Base-by-base conservation (phyloP, 116 monocot genomes). In the Papilionanthe hybrid region DNA sequence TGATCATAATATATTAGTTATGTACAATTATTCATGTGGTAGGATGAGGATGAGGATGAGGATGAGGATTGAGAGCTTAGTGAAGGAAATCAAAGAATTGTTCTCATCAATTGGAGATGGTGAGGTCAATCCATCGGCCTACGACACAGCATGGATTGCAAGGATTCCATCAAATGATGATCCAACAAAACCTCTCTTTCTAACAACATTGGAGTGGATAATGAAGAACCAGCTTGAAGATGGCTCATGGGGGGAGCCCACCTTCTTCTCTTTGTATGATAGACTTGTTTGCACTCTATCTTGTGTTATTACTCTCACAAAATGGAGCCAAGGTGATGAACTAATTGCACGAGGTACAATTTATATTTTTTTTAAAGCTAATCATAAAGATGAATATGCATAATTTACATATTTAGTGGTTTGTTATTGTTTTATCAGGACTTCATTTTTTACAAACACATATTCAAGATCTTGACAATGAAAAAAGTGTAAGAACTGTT, bases 131-230 rank as follows among this genome's bases (percentile, higher is more conserved):
- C 71, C 80, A 11, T 83, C 86, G 9, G 72, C 86, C 17, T 86
- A 83, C 28, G 86, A 86, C 60, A 86, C 86, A 19, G 86, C 86
- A n/a, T 86, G 83, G 86, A 55, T 86, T 72, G 83, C 86, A 22
- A 69, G 80, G 18, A 78, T 86, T 50, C 78, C 78, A 5, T 75
- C 65, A 13, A 29, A 15, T 0, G 57, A 76, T 17, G 82, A 79
- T 42, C 10, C 68, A 9, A 76, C 13, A 1, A 79, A 65, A 23
- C 82, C 82, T 0, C 78, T 78, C 0, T 85, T 85, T 72, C 85
- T 82, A 1, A 69, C 13, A 11, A 67, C 66, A 18, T 9, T 86
- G 27, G 71, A 79, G 48, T 86, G 82, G 86, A 80, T 86, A 3
- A 42, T 55, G 18, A 58, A 42, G 75, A 86, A 86, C 47, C 37